Conservation (phyloP, 345 rosid genomes). For the Eucalyptus coolabah region DNA sequence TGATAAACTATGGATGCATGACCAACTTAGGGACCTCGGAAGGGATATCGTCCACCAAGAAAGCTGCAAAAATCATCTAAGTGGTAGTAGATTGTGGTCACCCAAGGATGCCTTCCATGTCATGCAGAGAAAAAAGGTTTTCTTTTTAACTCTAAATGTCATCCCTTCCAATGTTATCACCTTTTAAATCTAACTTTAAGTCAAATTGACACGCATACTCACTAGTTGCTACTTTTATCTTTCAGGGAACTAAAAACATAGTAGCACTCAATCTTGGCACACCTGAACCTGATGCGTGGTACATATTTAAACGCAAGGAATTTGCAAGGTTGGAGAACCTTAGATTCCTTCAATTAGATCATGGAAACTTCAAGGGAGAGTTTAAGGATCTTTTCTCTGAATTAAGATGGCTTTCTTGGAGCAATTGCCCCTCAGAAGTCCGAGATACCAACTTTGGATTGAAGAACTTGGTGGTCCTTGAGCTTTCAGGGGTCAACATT, state of each 20-base stretch:
- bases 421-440: neutral
- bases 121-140: neutral
- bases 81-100: neutral
- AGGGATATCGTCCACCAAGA: neutral
- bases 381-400: neutral
- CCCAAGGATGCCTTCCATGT: neutral
- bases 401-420: neutral
- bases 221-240: neutral
- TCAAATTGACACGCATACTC: neutral
- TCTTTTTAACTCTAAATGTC: neutral
- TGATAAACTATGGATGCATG: neutral
- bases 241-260: neutral
- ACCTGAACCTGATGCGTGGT: neutral
- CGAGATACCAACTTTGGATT: neutral
- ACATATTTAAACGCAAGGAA: neutral
- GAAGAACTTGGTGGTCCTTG: neutral
- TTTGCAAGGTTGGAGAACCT: neutral
- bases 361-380: neutral
- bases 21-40: neutral
- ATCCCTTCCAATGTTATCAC: neutral
- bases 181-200: neutral
- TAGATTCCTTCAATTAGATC: neutral
- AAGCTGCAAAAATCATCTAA: neutral
- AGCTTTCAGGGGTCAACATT: neutral
- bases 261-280: neutral